Conservation (phyloP, 2,329 filamentous ascomycete genomes). For the Aspergillus sp. region DNA sequence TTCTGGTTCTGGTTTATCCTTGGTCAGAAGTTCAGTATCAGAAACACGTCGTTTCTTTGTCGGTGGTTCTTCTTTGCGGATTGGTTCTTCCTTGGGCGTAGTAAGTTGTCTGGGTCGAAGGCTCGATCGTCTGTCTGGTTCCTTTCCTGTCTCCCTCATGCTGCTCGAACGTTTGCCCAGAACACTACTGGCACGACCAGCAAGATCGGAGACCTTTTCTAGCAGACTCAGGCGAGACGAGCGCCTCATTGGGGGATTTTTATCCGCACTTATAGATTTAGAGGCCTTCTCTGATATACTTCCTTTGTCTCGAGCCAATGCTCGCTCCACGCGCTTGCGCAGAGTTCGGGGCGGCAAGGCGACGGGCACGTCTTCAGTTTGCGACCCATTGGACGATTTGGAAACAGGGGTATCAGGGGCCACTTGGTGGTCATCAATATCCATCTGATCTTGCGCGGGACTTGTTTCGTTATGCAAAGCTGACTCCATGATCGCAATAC, state of each 20-base stretch:
- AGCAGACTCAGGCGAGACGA: conserved; percentile 47
- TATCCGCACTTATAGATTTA: conserved; percentile 23
- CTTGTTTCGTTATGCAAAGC: conserved; percentile 28
- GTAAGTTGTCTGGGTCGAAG: conserved; percentile 52
- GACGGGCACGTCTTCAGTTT: conserved; percentile 21
- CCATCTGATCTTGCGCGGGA: conserved; percentile 20
- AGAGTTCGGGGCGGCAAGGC: conserved; percentile 32
- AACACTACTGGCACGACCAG: conserved; percentile 51
- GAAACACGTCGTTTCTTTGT: conserved; percentile 46
- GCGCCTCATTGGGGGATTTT: conserved; percentile 33
- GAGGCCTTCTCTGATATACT: conserved; percentile 25
- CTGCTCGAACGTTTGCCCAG: conserved; percentile 63
- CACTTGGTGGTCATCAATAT: conserved; percentile 26
- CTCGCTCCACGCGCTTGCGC: conserved; percentile 32
- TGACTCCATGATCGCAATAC: conserved; percentile 43
- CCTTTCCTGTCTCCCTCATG: conserved; percentile 55
- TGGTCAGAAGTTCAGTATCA: conserved; percentile 31
- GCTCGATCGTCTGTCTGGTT: conserved; percentile 56
- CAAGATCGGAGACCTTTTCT: conserved; percentile 45
- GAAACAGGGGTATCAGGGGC: conserved; percentile 36
- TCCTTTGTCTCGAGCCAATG: conserved; percentile 26
- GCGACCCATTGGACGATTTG: conserved; percentile 33
- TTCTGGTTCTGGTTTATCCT: conserved; percentile 21
- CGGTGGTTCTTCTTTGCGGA: conserved; percentile 26
- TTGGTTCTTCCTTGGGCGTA: conserved; percentile 25